A percentile compares a stretch with the other conserved stretches of the same genome.
Evolutionary conservation across 2,329 filamentous ascomycete species (phyloP).

Genomic region (Penicillium sp.): DNA sequence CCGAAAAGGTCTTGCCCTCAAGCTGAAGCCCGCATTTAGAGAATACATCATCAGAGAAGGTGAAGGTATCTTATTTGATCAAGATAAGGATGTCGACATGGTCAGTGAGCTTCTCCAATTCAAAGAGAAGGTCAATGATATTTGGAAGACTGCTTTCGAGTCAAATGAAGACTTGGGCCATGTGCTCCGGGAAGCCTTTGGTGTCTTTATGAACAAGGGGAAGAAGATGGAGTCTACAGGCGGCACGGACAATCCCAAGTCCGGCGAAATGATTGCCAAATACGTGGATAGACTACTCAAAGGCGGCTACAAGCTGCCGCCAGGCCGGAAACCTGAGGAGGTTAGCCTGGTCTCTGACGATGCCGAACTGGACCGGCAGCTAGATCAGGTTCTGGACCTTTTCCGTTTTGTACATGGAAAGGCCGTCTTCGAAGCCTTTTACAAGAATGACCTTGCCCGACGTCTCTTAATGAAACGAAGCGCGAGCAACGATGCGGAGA

Average conservation of each 20-base stretch:
- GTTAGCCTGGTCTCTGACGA: slow-evolving; percentile 77
- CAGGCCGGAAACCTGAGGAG: slow-evolving; percentile 25
- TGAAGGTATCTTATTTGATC: slow-evolving; percentile 72
- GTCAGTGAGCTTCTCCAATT: slow-evolving; percentile 75
- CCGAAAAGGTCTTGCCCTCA: slow-evolving; percentile 65
- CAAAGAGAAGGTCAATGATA: slow-evolving; percentile 71
- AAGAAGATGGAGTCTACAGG: slow-evolving; percentile 68
- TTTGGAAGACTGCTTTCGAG: slow-evolving; percentile 72
- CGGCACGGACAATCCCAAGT: slow-evolving; percentile 82
- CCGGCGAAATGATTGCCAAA: slow-evolving; percentile 98
- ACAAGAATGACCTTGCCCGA: slow-evolving; percentile 93
- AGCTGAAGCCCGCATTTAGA: slow-evolving; percentile 69
- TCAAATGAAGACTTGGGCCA: slow-evolving; percentile 74
- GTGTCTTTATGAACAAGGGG: slow-evolving; percentile 84
- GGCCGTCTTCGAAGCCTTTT: slow-evolving; percentile 96
- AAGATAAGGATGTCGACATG: slow-evolving; percentile 77
- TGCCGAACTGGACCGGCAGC: slow-evolving; percentile 81
- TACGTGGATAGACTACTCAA: slow-evolving; percentile 87
- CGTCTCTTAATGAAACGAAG: slow-evolving; percentile 87
- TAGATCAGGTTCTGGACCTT: slow-evolving; percentile 88
- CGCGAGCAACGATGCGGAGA: slow-evolving; percentile 89
- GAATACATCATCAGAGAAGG: slow-evolving; percentile 75
- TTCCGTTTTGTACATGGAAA: slow-evolving; percentile 98
- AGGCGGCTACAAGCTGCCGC: slow-evolving; percentile 70
- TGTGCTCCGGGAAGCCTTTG: slow-evolving; percentile 78